phyloP scores from a whole-genome alignment of 2,329 filamentous ascomycete genomes.

The Aspergillus fijiensis region DNA sequence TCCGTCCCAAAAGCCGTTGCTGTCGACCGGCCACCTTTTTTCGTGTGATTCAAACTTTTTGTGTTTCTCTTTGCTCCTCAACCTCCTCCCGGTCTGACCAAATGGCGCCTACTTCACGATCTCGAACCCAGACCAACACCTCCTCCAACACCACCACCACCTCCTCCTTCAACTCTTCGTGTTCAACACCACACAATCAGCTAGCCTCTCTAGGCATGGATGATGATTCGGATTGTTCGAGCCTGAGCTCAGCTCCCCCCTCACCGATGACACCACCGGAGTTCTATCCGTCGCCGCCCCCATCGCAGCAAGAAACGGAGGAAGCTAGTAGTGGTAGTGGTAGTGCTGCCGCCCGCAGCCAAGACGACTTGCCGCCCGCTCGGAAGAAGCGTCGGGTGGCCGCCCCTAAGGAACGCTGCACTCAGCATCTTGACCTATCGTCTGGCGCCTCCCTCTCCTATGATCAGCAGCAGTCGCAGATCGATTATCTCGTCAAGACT shows the following conservation, averaged over 20 bases:
- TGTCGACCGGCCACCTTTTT: slow-evolving; percentile 3
- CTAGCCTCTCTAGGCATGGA: slow-evolving; percentile 24
- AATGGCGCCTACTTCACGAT: slow-evolving; percentile 14
- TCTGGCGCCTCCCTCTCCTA: slow-evolving; percentile 31
- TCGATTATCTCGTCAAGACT: slow-evolving; percentile 70
- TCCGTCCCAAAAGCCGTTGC: slow-evolving; percentile 7
- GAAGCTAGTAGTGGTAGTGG: slow-evolving; percentile 21
- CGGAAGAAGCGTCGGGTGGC: slow-evolving; percentile 72
- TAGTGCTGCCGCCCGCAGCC: slow-evolving; percentile 39
- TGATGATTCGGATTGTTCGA: slow-evolving; percentile 38
- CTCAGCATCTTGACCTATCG: slow-evolving; percentile 74
- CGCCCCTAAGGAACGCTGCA: slow-evolving; percentile 68
- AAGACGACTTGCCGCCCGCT: slow-evolving; percentile 65
- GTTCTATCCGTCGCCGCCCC: slow-evolving; percentile 45
- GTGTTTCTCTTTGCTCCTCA: slow-evolving; percentile 7
- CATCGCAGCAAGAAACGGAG: slow-evolving; percentile 44
- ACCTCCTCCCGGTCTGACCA: slow-evolving; percentile 13
- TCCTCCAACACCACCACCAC: slow-evolving; percentile 5
- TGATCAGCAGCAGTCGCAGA: slow-evolving; percentile 57
- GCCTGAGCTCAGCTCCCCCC: slow-evolving; percentile 43
- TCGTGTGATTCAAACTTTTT: slow-evolving; percentile 12
- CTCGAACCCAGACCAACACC: background rate
- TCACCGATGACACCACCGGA: slow-evolving; percentile 40
- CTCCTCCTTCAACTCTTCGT: slow-evolving; percentile 12
- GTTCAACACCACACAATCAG: slow-evolving; percentile 12